These are phyloP conservation scores for Hymenoscyphus repandus DNA, from an alignment of 2,329 filamentous ascomycete species.

Conservation along the genomic window DNA sequence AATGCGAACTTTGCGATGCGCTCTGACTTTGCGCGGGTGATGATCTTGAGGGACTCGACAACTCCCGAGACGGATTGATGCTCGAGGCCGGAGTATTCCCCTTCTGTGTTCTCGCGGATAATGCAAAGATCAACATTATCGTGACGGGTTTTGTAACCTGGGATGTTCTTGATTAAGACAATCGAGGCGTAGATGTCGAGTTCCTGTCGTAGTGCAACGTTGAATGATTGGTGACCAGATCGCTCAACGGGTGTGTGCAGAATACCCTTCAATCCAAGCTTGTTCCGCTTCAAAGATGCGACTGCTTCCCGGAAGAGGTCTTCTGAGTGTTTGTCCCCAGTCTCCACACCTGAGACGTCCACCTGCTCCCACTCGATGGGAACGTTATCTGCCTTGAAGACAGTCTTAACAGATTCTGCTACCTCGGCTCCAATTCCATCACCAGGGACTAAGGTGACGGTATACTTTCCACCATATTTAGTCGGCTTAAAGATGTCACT, in stretches of 20 bases:
- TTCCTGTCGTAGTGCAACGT: conserved; percentile 97
- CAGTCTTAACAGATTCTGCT: conserved; percentile 95
- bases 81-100: conserved; percentile 98
- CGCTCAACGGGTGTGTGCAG: conserved; percentile 95
- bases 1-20: conserved; percentile 99
- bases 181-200: conserved; percentile 99
- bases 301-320: conserved; percentile 94
- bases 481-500: conserved; percentile 99
- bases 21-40: conserved; percentile 98
- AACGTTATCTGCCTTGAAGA: conserved; percentile 99
- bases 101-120: conserved; percentile 99
- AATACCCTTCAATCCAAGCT: conserved; percentile 98
- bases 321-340: conserved; percentile 79
- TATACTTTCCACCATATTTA: conserved; percentile 96
- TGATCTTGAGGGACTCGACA: conserved; percentile 99
- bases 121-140: conserved; percentile 97
- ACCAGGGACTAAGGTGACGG: conserved; percentile 95
- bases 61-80: conserved; percentile 96
- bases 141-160: conserved; percentile 95
- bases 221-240: conserved; percentile 98
- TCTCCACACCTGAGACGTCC: conserved; percentile 86
- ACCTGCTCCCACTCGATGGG: conserved; percentile 99
- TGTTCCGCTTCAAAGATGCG: conserved; percentile 94
- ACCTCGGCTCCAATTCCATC: conserved; percentile 98
- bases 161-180: conserved; percentile 98